phyloP scores from a whole-genome alignment of 1,284 basidiomycete species.

The Moesziomyces parantarcticus region DNA sequence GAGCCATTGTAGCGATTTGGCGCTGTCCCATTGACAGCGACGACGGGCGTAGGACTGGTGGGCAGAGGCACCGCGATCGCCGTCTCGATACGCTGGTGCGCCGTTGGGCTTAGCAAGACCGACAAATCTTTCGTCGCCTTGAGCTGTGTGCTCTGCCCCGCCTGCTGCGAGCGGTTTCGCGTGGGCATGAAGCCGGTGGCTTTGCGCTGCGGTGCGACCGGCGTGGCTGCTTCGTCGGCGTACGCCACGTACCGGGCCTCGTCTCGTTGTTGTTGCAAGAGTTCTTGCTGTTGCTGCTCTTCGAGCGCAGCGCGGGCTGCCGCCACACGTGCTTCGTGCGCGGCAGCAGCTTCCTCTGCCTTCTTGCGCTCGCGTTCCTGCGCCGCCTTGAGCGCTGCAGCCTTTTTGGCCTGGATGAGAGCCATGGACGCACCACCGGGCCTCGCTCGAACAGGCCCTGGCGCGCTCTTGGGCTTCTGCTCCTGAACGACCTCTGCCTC shows the following conservation, averaged over 20 bases:
- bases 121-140: slow-evolving; percentile 23
- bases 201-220: slow-evolving; percentile 20
- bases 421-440: slow-evolving; percentile 57
- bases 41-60: slow-evolving; percentile 28
- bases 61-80: slow-evolving; percentile 38
- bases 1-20: slow-evolving; percentile 13
- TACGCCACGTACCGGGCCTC: slow-evolving; percentile 1
- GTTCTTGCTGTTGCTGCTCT: slow-evolving; percentile 12
- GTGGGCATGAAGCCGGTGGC: slow-evolving; percentile 36
- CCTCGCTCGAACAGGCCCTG: slow-evolving; percentile 21
- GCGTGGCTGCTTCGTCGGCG: slow-evolving; percentile 26
- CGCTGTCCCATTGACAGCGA: slow-evolving; percentile 3
- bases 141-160: slow-evolving; percentile 1
- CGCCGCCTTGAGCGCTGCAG: slow-evolving; percentile 51
- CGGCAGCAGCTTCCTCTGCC: slow-evolving; percentile 44
- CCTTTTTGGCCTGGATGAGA: slow-evolving; percentile 63
- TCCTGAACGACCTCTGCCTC: slow-evolving; percentile 28
- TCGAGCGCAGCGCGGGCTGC: slow-evolving; percentile 22
- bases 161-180: slow-evolving; percentile 15
- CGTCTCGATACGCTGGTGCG: slow-evolving; percentile 33
- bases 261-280: slow-evolving; percentile 12
- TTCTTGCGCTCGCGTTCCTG: slow-evolving; percentile 47
- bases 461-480: slow-evolving; percentile 20
- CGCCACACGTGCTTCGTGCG: slow-evolving; percentile 38
- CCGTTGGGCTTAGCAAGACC: slow-evolving; percentile 29